Evolutionary conservation across 2,329 filamentous ascomycete species (phyloP), one percentile per base, ranked within the genome.

Genomic region (Calonectria hawksworthii): DNA sequence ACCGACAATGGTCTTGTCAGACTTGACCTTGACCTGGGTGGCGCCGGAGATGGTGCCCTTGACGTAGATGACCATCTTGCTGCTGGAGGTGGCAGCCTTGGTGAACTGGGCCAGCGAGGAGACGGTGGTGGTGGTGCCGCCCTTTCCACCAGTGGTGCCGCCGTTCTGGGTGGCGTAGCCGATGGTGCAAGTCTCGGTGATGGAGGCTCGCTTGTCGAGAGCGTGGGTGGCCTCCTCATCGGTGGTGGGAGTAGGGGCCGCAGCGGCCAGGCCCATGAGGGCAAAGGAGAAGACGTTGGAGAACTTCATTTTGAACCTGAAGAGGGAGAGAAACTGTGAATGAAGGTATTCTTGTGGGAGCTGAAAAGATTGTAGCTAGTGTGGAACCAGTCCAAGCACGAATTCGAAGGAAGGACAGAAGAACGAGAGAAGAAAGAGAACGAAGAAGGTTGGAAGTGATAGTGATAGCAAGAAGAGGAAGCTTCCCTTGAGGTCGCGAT

Each of bases 61-160:
- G 72, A 89, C 84, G 68, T 86, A 74, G 70, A 89, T 82, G 66
- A 89, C 84, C 74, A 84, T 83, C 66, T 85, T 82, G 21, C 83
- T 85, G 34, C 87, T 83, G 23, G 87, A 86, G n/a, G 86, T 83
- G 54, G 87, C 88, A 14, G 89, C 89, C 13, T 85, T 80, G 23
- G 87, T 87, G 76, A 90, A 86, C 54, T 85, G 84, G 36, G 86
- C 84, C 66, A 89, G 87, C 18, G 86, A 70, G n/a, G 80, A 79
- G 61, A 82, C 80, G 52, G 89, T 90, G 47, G 86, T 88, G 16
- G 87, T 89, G 28, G 87, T 83, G 61, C 88, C 89, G 68, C 88
- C 88, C 66, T 85, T 83, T 70, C 89, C 89, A 73, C 89, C 89
- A 1, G 86, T 90, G 41, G 89, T 90, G 68, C 89, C 80, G 47